Percentiles rank a stretch among this genome's conserved stretches.
Conservation (phyloP, 306 rosid genomes). For the Vicia sativa region DNA sequence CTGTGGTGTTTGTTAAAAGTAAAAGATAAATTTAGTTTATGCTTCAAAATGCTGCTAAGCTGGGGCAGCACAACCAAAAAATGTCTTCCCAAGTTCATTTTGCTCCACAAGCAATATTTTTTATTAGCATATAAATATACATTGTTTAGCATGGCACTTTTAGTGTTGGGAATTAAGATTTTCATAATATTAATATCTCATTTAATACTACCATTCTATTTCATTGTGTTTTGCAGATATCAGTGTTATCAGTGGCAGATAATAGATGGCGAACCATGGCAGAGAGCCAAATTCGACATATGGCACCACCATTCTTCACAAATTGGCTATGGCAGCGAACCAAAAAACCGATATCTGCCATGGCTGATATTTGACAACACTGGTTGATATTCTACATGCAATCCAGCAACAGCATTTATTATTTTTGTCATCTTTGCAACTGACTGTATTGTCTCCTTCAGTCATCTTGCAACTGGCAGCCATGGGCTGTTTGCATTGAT, state of each 20-base stretch:
- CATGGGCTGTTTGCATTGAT: not conserved
- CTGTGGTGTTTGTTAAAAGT: not conserved
- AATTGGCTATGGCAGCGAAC: too few species aligned
- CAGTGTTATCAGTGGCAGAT: too few species aligned
- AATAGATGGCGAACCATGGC: too few species aligned
- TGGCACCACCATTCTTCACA: too few species aligned
- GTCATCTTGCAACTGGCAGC: slow-evolving; percentile 8
- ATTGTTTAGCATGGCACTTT: too few species aligned
- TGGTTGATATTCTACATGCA: not conserved
- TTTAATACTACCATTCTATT: not conserved
- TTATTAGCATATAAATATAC: not conserved
- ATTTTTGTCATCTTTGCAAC: slow-evolving; percentile 3
- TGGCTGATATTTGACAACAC: too few species aligned
- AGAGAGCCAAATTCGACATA: too few species aligned
- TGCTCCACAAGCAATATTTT: slow-evolving; percentile 6
- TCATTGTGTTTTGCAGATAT: not conserved
- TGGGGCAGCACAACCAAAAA: slow-evolving; percentile 6
- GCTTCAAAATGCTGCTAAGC: not conserved
- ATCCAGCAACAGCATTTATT: not conserved
- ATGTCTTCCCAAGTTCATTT: slow-evolving; percentile 17
- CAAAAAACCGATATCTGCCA: too few species aligned
- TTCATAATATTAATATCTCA: not conserved
- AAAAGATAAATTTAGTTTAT: slow-evolving; percentile 11
- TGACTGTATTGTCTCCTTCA: not conserved
- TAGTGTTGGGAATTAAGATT: too few species aligned